A percentile compares a stretch with the other conserved stretches of the same genome.
phyloP scores from a whole-genome alignment of 768 basidiomycete genomes.

The Clavulina sp. region DNA sequence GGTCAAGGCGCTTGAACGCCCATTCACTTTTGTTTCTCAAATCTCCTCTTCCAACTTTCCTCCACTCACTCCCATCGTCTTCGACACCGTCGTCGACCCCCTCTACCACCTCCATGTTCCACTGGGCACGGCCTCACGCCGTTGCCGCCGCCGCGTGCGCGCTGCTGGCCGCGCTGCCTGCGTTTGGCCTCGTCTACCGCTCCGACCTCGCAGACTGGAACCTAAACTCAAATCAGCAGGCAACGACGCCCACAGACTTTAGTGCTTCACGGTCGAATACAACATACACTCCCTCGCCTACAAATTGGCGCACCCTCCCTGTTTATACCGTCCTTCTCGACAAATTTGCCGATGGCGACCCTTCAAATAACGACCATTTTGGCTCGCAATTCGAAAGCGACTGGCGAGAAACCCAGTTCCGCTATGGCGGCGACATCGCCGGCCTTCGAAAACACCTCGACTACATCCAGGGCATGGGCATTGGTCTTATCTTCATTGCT shows the following conservation, averaged over 20 bases:
- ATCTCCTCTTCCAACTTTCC: too few species aligned
- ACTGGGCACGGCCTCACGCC: too few species aligned
- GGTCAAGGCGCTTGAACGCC: too few species aligned
- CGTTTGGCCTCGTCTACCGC: conserved; percentile 31
- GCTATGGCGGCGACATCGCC: conserved; percentile 76
- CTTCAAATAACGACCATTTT: conserved; percentile 82
- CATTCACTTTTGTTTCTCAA: too few species aligned
- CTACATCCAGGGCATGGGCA: conserved; percentile 81
- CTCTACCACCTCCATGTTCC: too few species aligned
- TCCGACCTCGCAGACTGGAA: conserved; percentile 55
- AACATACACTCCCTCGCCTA: conserved; percentile 61
- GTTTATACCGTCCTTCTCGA: conserved; percentile 72
- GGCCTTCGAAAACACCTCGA: conserved; percentile 62
- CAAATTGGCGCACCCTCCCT: conserved; percentile 72
- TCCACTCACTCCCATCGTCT: too few species aligned
- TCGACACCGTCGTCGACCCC: too few species aligned
- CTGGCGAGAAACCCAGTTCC: conserved; percentile 74
- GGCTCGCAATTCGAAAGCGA: conserved; percentile 64
- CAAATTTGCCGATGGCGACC: conserved; percentile 90
- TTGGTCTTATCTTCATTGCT: conserved; percentile 71
- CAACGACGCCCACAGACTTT: conserved; percentile 50
- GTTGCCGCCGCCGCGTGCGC: too few species aligned
- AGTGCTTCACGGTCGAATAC: conserved; percentile 37
- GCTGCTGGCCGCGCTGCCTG: too few species aligned
- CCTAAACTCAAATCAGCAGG: conserved; percentile 59